These are phyloP conservation scores for Aspergillus campestris DNA, from an alignment of 495 filamentous ascomycete species.

Conservation along the genomic window DNA sequence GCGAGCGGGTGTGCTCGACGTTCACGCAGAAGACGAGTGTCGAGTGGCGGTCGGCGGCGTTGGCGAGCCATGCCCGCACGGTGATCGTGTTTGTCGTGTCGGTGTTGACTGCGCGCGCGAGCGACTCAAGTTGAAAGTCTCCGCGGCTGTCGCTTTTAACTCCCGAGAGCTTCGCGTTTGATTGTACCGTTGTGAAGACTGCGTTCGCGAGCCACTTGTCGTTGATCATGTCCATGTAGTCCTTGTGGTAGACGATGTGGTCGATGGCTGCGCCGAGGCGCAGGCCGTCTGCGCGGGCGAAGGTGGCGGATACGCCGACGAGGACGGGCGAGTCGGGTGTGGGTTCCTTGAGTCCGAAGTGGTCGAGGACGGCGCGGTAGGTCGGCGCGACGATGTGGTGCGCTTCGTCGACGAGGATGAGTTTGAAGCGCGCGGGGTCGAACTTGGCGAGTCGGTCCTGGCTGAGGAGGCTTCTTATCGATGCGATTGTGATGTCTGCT, in stretches of 20 bases:
- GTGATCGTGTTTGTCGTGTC: slow-evolving; percentile 68
- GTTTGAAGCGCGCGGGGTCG: slow-evolving; percentile 71
- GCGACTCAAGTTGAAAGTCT: slow-evolving; percentile 66
- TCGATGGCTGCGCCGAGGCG: slow-evolving; percentile 81
- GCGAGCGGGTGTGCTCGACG: slow-evolving; percentile 61
- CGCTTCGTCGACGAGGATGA: slow-evolving; percentile 93
- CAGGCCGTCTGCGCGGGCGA: slow-evolving; percentile 85
- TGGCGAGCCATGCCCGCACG: slow-evolving; percentile 74
- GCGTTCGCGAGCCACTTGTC: slow-evolving; percentile 80
- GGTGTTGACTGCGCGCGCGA: slow-evolving; percentile 78
- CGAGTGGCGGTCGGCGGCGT: slow-evolving; percentile 64
- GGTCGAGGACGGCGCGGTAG: slow-evolving; percentile 61
- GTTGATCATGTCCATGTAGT: slow-evolving; percentile 93
- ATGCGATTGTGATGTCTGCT: slow-evolving; percentile 94
- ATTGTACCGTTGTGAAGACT: slow-evolving; percentile 85
- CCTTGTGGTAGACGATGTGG: slow-evolving; percentile 94
- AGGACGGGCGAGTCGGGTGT: slow-evolving; percentile 52
- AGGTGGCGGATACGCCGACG: slow-evolving; percentile 89
- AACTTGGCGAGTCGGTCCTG: slow-evolving; percentile 71
- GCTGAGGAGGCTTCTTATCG: slow-evolving; percentile 69
- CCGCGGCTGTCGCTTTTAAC: slow-evolving; percentile 59
- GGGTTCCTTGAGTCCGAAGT: slow-evolving; percentile 63
- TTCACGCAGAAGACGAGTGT: slow-evolving; percentile 93
- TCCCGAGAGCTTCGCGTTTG: slow-evolving; percentile 62
- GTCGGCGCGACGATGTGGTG: slow-evolving; percentile 86